Conservation (phyloP, 2,329 filamentous ascomycete genomes). For the Emergomyces pasteurianus region DNA sequence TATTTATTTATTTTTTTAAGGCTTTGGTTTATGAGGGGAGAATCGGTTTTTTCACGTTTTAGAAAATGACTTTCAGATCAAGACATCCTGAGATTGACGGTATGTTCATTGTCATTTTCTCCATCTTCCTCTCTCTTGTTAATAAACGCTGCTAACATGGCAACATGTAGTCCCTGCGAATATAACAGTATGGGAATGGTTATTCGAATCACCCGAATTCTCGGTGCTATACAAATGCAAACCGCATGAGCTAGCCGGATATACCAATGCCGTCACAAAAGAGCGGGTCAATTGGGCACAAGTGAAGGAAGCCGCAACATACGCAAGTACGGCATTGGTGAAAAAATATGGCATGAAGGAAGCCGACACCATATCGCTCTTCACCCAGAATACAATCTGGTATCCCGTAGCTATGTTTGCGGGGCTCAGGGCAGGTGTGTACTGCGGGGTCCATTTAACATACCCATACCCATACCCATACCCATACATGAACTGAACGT, state of each 20-base stretch:
- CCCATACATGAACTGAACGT: background rate
- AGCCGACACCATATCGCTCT: conserved; percentile 45
- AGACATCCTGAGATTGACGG: conserved; percentile 1
- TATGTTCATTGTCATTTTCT: background rate
- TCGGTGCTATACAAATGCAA: conserved; percentile 35
- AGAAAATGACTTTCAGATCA: conserved; percentile 2
- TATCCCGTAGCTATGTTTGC: conserved; percentile 50
- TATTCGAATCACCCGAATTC: conserved; percentile 41
- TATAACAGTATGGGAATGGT: conserved; percentile 48
- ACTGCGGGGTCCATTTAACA: background rate
- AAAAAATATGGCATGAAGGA: conserved; percentile 41
- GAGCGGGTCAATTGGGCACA: conserved; percentile 45
- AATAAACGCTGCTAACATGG: background rate
- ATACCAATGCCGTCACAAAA: conserved; percentile 45
- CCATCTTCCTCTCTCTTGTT: background rate
- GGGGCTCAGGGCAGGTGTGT: conserved; percentile 33
- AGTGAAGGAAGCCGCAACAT: conserved; percentile 43
- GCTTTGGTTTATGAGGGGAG: background rate
- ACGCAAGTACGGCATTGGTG: conserved; percentile 47
- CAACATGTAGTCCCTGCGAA: conserved; percentile 37
- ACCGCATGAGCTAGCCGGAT: conserved; percentile 35
- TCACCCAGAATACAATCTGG: conserved; percentile 51
- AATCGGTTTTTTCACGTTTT: background rate
- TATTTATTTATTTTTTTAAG: no score
- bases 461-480: background rate